Evolutionary conservation across 2,329 filamentous ascomycete species (phyloP), one percentile per base, ranked within the genome.

Genomic region (Fusarium sulawesiense): DNA sequence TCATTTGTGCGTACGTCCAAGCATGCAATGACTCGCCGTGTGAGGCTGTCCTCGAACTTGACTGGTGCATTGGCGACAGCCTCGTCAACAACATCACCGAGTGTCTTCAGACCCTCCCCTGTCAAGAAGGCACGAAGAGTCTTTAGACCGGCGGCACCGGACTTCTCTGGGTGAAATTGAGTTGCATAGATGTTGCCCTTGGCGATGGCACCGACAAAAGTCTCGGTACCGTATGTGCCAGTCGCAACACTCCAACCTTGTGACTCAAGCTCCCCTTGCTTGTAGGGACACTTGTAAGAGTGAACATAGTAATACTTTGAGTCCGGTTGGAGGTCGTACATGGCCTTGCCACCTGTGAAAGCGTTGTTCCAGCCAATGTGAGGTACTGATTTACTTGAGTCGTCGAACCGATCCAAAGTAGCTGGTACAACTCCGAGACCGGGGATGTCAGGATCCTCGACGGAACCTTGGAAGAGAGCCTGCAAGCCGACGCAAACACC

Each of bases 231-330:
- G 79, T 99, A 99, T 18, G 88, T 90, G 20, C 91, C 94, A 4
- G 93, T 97, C 2, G 96, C 96, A n/a, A 98, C 92, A 11, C 89
- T 89, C 95, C 96, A 99, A 27, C 95, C 96, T 34, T 92, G 87
- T 58, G 85, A 84, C 80, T 98, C 94, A 14, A 98, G 85, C 70
- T 91, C 86, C 37, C 92, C 93, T 47, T 87, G 81, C 55, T 82
- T 82, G 79, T 98, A 97, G 5, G 91, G 91, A 27, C 89, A 91
- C 61, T 94, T 94, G 82, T 96, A 99, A 4, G 93, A 94, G 85
- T 99, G 96, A 60, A 99, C 95, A 78, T 99, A 99, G 83, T 99
- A 99, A 85, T 99, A 99, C 81, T 98, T 99, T 77, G 93, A 97
- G 56, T 87, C 86, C 1, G 93, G 90, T 29, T 88, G 85, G 56